Conservation (phyloP, 306 rosid species). For the Boehmeria nivea region DNA sequence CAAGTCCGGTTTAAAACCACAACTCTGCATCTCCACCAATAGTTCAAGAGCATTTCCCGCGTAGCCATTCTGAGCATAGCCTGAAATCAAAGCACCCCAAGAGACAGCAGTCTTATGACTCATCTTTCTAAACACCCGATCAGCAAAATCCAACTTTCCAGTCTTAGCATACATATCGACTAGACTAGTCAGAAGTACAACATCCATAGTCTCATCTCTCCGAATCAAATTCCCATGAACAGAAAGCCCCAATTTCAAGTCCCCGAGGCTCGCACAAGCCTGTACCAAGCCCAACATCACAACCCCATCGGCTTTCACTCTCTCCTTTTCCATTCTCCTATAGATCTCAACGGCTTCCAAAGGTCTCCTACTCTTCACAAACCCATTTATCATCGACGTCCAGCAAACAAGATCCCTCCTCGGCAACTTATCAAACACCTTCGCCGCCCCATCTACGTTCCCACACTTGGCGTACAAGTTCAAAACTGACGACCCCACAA, state of each 20-base stretch:
- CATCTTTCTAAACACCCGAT: conserved; percentile 30
- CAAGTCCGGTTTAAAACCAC: conserved; percentile 29
- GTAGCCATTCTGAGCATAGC: conserved; percentile 43
- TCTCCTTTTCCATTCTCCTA: conserved; percentile 31
- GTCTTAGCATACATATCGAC: conserved; percentile 38
- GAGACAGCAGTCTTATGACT: conserved; percentile 28
- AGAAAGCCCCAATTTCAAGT: conserved; percentile 25
- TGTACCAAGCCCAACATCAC: conserved; percentile 41
- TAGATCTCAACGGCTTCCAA: conserved; percentile 36
- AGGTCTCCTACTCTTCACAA: conserved; percentile 31
- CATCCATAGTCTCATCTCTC: conserved; percentile 28
- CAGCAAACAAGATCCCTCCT: conserved; percentile 46
- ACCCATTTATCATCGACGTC: conserved; percentile 41
- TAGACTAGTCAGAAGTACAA: conserved; percentile 38
- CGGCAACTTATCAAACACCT: conserved; percentile 26
- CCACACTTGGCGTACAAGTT: conserved; percentile 39
- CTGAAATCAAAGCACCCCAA: conserved; percentile 43
- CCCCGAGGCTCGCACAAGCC: conserved; percentile 37
- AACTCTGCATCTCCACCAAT: conserved; percentile 32
- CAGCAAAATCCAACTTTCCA: conserved; percentile 29
- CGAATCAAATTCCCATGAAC: conserved; percentile 35
- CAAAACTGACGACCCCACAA: conserved; percentile 38
- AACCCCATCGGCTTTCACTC: conserved; percentile 32
- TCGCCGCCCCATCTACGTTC: conserved; percentile 30
- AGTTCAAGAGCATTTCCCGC: conserved; percentile 28